phyloP scores from a whole-genome alignment of 2,329 filamentous ascomycete genomes.

The Chrysoporthe austroafricana region DNA sequence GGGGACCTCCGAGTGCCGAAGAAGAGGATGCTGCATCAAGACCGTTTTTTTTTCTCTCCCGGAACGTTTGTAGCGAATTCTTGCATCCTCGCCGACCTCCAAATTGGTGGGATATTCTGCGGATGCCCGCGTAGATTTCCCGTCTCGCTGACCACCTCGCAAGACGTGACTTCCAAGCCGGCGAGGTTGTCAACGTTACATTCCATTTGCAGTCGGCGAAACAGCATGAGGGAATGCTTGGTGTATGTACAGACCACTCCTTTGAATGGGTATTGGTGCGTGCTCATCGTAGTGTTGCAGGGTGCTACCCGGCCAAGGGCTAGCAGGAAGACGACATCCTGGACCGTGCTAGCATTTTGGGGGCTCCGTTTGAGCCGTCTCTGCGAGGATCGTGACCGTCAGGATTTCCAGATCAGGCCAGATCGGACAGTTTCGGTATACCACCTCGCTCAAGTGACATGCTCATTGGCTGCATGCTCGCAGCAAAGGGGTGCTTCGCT shows the following conservation, averaged over 20 bases:
- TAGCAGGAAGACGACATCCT: neutral
- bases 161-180: neutral
- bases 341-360: constrained; percentile 8
- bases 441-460: constrained; percentile 25
- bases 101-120: neutral
- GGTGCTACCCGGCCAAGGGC: constrained; percentile 2
- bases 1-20: constrained; percentile 27
- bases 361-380: neutral
- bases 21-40: neutral
- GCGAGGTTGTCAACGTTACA: constrained; percentile 3
- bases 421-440: constrained; percentile 24
- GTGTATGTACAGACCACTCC: neutral
- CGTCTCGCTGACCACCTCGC: neutral
- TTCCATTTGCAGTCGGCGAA: constrained; percentile 11
- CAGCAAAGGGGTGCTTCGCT: constrained; percentile 20
- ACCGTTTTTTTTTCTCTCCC: neutral
- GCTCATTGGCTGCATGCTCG: constrained; percentile 22
- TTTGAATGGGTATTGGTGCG: no score
- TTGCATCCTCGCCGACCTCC: constrained; percentile 1
- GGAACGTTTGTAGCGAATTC: no score
- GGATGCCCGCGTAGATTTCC: neutral
- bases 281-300: neutral
- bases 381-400: constrained; percentile 16
- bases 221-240: neutral
- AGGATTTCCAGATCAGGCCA: constrained; percentile 22